phyloP scores from a whole-genome alignment of 176 grass and related monocot species.

The Triticum urartu region DNA sequence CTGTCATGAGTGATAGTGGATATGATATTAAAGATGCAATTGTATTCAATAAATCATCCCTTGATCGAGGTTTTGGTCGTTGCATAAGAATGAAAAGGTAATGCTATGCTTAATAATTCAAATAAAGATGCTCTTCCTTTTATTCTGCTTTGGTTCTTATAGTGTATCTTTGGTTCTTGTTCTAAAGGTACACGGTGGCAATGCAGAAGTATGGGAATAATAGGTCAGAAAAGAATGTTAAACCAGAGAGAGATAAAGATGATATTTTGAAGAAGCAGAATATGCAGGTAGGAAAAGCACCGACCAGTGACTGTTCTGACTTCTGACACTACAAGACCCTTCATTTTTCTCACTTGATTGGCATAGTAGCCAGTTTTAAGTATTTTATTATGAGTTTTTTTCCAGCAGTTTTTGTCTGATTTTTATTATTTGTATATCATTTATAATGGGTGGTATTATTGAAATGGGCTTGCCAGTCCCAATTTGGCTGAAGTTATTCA shows the following conservation, averaged over 20 bases:
- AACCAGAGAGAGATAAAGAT: conserved; percentile 62
- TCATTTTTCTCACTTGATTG: too few species aligned
- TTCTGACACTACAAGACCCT: neutral
- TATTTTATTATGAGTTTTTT: neutral
- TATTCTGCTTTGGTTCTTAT: conserved; percentile 8
- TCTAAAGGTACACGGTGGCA: conserved; percentile 59
- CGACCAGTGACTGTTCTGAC: neutral
- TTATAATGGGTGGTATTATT: neutral
- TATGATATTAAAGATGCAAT: conserved; percentile 99
- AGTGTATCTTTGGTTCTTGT: conserved; percentile 7
- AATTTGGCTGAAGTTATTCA: neutral
- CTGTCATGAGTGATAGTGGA: conserved; percentile 92
- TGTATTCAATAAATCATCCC: conserved; percentile 95
- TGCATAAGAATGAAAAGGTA: conserved; percentile 95
- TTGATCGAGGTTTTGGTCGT: conserved; percentile 95
- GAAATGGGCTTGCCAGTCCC: neutral
- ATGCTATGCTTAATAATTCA: neutral
- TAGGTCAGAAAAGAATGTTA: conserved; percentile 53
- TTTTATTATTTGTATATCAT: neutral
- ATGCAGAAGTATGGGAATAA: conserved; percentile 55
- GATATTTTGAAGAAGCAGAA: conserved; percentile 42
- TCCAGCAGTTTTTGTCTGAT: neutral
- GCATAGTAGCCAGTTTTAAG: neutral
- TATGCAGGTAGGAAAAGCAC: conserved; percentile 59
- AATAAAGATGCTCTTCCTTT: neutral